phyloP scores from a whole-genome alignment of 768 basidiomycete genomes.

The Calocera cornea region DNA sequence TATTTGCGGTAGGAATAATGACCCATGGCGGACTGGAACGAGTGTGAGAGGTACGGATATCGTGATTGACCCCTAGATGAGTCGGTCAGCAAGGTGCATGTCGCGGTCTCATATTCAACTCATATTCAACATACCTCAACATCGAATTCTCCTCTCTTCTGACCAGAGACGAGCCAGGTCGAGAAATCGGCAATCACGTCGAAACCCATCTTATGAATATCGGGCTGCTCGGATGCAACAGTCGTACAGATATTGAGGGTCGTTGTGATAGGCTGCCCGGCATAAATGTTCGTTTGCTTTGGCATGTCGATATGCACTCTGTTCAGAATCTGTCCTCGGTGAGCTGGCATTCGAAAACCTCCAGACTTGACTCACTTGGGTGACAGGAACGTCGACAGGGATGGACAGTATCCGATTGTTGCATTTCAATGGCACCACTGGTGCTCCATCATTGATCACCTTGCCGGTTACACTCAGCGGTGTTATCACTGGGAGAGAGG shows the following conservation, averaged over 20 bases:
- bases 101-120: too few species aligned
- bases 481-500: slow-evolving; percentile 24
- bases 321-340: slow-evolving; percentile 35
- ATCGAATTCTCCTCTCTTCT: slow-evolving; percentile 69
- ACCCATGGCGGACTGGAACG: slow-evolving; percentile 77
- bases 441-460: slow-evolving; percentile 33
- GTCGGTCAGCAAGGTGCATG: background rate
- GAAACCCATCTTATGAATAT: slow-evolving; percentile 33
- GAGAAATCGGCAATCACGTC: slow-evolving; percentile 62
- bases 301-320: slow-evolving; percentile 21
- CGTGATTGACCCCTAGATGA: slow-evolving; percentile 43
- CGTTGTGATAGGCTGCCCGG: slow-evolving; percentile 74
- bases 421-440: background rate
- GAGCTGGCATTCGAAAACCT: slow-evolving; percentile 35
- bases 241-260: slow-evolving; percentile 53
- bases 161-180: slow-evolving; percentile 80
- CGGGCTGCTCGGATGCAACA: slow-evolving; percentile 54
- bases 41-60: slow-evolving; percentile 54
- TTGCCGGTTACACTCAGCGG: slow-evolving; percentile 18
- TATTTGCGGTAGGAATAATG: slow-evolving; percentile 63
- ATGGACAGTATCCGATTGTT: slow-evolving; percentile 48
- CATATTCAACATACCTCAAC: slow-evolving; percentile 47
- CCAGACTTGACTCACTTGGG: slow-evolving; percentile 44
- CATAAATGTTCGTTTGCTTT: slow-evolving; percentile 42
- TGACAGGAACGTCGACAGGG: slow-evolving; percentile 70